Conservation (phyloP, 805 yeast species). For the Starmerella roubikii region DNA sequence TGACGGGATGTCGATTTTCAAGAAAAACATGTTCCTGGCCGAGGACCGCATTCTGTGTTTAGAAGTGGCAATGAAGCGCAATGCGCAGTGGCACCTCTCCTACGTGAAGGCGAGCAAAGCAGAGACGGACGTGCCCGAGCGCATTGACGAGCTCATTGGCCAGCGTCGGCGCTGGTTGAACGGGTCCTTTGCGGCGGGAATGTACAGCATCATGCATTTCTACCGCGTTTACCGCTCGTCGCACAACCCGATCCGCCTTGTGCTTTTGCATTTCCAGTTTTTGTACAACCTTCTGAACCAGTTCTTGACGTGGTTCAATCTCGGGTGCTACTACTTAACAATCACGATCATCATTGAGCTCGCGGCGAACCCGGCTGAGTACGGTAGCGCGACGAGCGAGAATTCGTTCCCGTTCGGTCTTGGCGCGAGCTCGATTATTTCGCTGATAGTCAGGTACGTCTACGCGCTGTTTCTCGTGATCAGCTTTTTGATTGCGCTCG, state of each 20-base stretch:
- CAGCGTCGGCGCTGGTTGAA: conserved; percentile 60
- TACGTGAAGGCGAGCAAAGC: conserved; percentile 52
- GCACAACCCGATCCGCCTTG: conserved; percentile 38
- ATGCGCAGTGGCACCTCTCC: conserved; percentile 46
- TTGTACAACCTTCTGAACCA: conserved; percentile 41
- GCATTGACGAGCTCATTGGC: conserved; percentile 45
- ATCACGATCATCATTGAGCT: conserved; percentile 44
- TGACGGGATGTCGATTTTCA: conserved; percentile 49
- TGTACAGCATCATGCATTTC: conserved; percentile 43
- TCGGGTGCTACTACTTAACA: conserved; percentile 50
- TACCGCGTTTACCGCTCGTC: conserved; percentile 41
- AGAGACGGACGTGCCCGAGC: conserved; percentile 56
- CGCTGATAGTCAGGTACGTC: conserved; percentile 41
- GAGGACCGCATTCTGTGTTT: conserved; percentile 57
- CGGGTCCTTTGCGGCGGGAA: conserved; percentile 53
- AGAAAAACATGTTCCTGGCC: conserved; percentile 56
- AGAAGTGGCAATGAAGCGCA: conserved; percentile 46
- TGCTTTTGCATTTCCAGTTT: conserved; percentile 42
- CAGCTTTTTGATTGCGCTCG: conserved; percentile 49
- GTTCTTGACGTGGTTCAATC: conserved; percentile 48
- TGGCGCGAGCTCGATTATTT: conserved; percentile 30
- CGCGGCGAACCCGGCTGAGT: conserved; percentile 29
- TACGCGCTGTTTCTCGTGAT: conserved; percentile 44
- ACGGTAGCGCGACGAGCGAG: conserved; percentile 33
- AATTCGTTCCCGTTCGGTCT: conserved; percentile 28